Conservation (phyloP, 371 early-diverging fungal species). For the Blakeslea trispora region DNA sequence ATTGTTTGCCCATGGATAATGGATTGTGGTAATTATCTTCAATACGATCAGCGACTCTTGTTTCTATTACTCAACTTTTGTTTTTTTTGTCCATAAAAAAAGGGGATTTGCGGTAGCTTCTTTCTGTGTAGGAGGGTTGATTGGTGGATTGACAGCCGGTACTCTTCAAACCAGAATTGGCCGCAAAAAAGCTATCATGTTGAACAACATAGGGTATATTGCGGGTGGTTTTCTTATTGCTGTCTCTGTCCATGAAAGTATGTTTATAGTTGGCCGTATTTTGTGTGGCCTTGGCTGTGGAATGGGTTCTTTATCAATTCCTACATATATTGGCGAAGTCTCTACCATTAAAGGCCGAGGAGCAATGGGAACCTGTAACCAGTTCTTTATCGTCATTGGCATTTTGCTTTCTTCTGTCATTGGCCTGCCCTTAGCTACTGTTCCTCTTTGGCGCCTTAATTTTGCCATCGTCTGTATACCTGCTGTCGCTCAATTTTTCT, state of each 20-base stretch:
- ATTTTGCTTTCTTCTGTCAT: slow-evolving; percentile 67
- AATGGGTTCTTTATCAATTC: slow-evolving; percentile 74
- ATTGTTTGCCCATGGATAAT: slow-evolving; percentile 50
- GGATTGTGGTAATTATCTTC: slow-evolving; percentile 46
- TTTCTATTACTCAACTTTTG: no score
- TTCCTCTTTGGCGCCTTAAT: slow-evolving; percentile 71
- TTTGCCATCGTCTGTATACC: slow-evolving; percentile 65
- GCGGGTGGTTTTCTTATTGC: slow-evolving; percentile 60
- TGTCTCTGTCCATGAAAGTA: slow-evolving; percentile 68
- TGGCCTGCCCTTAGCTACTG: slow-evolving; percentile 57
- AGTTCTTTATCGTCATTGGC: slow-evolving; percentile 81
- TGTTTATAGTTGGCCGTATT: slow-evolving; percentile 79
- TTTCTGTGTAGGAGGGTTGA: no score
- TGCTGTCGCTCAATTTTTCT: slow-evolving; percentile 65
- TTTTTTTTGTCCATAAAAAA: no score
- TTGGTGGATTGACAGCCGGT: no score
- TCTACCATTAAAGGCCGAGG: slow-evolving; percentile 76
- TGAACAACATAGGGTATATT: slow-evolving; percentile 49
- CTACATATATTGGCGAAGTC: slow-evolving; percentile 83
- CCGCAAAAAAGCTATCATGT: no score
- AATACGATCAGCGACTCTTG: no score
- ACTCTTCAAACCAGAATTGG: no score
- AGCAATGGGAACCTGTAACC: slow-evolving; percentile 70
- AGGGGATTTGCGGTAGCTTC: no score
- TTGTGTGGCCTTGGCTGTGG: slow-evolving; percentile 85